These are phyloP conservation scores for Mortierella hygrophila DNA, from an alignment of 192 early-diverging fungal genomes.

Conservation along the genomic window DNA sequence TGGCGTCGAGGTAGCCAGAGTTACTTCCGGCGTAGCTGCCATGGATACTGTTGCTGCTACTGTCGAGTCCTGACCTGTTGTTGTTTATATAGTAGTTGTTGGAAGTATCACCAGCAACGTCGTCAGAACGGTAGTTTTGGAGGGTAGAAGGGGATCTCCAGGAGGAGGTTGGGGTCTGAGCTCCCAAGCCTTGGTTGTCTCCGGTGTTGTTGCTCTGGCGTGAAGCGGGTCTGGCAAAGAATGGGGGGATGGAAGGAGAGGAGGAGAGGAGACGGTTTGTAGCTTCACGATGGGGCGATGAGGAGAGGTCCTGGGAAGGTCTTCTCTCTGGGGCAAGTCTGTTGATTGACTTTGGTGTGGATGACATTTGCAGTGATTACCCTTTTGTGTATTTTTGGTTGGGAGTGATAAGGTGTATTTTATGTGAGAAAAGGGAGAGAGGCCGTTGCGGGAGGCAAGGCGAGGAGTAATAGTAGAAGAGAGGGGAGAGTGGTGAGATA, in stretches of 20 bases:
- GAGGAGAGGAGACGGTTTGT: constrained; percentile 41
- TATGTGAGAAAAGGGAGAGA: not conserved
- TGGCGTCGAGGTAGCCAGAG: constrained; percentile 15
- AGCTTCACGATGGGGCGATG: constrained; percentile 45
- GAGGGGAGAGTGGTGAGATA: not conserved
- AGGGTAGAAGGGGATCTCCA: constrained; percentile 54
- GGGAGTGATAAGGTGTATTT: not conserved
- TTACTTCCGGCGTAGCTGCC: constrained; percentile 20
- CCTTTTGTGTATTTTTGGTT: not conserved
- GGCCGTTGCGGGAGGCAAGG: not conserved
- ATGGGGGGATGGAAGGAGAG: constrained; percentile 33
- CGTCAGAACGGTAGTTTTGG: constrained; percentile 40
- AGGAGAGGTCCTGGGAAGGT: constrained; percentile 37
- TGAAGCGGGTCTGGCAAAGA: constrained; percentile 37
- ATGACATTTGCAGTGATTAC: constrained; percentile 14
- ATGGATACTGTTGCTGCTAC: constrained; percentile 45
- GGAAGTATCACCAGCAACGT: constrained; percentile 1
- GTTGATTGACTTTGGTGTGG: constrained; percentile 24
- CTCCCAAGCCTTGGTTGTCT: not conserved
- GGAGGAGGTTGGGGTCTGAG: constrained; percentile 39
- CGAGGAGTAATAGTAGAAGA: not conserved
- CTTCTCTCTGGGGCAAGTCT: constrained; percentile 9
- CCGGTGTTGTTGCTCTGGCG: constrained; percentile 31
- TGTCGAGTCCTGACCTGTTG: constrained; percentile 36
- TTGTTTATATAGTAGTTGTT: not conserved